These are phyloP conservation scores for Pythium coloratum DNA, from an alignment of 352 stramenopile genomes.

Conservation along the genomic window DNA sequence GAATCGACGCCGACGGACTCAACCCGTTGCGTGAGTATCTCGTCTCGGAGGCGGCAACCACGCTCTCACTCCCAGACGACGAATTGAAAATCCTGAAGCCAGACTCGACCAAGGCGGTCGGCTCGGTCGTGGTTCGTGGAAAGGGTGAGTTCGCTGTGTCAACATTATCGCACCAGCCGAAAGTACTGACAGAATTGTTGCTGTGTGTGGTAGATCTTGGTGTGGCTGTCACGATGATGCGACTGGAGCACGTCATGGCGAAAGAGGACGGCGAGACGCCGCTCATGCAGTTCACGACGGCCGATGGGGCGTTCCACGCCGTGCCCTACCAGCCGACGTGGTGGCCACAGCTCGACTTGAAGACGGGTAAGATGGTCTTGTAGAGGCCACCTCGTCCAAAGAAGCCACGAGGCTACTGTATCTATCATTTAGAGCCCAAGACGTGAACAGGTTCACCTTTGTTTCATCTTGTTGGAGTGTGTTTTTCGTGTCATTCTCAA, in stretches of 20 bases:
- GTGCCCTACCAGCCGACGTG: conserved; percentile 74
- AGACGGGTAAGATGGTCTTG: conserved; percentile 75
- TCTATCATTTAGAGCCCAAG: background rate
- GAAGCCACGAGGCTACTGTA: background rate
- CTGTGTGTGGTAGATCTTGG: conserved; percentile 33
- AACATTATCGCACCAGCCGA: background rate
- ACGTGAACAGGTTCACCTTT: background rate
- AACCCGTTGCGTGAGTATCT: conserved; percentile 49
- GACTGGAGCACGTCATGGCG: conserved; percentile 60
- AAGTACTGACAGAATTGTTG: background rate
- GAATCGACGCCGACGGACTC: conserved; percentile 45
- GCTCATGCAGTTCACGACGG: conserved; percentile 60
- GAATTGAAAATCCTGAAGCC: conserved; percentile 55
- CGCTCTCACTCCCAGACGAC: conserved; percentile 20
- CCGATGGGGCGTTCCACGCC: conserved; percentile 63
- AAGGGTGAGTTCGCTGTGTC: conserved; percentile 25
- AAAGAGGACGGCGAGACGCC: conserved; percentile 42
- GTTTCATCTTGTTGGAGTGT: background rate
- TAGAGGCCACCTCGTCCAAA: conserved; percentile 21
- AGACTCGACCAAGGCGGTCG: conserved; percentile 59
- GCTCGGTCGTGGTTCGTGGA: conserved; percentile 49
- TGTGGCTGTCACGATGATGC: conserved; percentile 74
- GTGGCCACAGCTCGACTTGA: conserved; percentile 70
- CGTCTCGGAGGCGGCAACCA: conserved; percentile 30
- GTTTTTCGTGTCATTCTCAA: background rate